A percentile compares a stretch with the other conserved stretches of the same genome.
Conservation (phyloP, 192 early-diverging fungal genomes). For the Linderina pennispora region DNA sequence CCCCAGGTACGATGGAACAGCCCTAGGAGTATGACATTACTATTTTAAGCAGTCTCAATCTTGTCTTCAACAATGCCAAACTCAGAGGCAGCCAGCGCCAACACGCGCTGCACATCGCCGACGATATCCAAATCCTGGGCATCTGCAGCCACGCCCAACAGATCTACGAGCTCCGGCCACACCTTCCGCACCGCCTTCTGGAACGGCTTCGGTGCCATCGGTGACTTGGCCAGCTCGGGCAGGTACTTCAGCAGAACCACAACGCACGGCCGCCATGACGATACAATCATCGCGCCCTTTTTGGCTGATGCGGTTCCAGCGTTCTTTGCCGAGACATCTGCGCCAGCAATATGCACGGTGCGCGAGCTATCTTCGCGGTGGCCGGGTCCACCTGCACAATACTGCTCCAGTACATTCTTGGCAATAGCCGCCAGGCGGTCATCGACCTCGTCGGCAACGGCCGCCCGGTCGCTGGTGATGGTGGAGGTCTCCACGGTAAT, state of each 20-base stretch:
- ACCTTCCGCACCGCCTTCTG: slow-evolving; percentile 5
- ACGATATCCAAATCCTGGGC: slow-evolving; percentile 30
- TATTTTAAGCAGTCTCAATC: too few species aligned
- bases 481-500: neutral
- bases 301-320: slow-evolving; percentile 10
- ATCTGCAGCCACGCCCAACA: slow-evolving; percentile 25
- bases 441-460: slow-evolving; percentile 54
- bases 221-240: slow-evolving; percentile 1
- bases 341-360: neutral
- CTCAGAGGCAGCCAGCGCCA: slow-evolving; percentile 16
- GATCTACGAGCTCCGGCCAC: slow-evolving; percentile 22
- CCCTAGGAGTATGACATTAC: too few species aligned
- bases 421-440: slow-evolving; percentile 55
- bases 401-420: slow-evolving; percentile 18
- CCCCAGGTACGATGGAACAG: too few species aligned
- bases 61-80: slow-evolving; percentile 4
- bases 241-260: slow-evolving; percentile 8
- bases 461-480: slow-evolving; percentile 37
- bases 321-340: slow-evolving; percentile 1
- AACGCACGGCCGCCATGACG: slow-evolving; percentile 22
- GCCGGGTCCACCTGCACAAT: slow-evolving; percentile 3
- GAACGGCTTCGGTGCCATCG: slow-evolving; percentile 1
- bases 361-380: neutral
- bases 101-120: slow-evolving; percentile 17
- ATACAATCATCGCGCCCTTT: slow-evolving; percentile 7